Evolutionary conservation across 2,329 filamentous ascomycete species (phyloP), one percentile per base, ranked within the genome.

Genomic region (Fusarium euwallaceae): DNA sequence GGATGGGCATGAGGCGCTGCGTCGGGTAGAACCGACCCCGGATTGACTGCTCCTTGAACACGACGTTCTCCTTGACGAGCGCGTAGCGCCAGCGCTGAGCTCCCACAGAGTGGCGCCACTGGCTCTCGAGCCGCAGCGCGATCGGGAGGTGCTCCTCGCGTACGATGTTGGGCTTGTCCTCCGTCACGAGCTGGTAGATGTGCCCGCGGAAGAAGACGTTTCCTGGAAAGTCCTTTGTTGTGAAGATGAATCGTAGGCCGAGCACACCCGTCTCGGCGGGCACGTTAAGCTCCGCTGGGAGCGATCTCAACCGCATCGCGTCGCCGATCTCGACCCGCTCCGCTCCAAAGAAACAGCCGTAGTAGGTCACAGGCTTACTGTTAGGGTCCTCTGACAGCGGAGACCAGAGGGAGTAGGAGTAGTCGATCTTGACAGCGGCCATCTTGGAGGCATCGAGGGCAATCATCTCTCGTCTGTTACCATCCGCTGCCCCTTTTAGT

Each of bases 1-100:
- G 81, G 64, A 90, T 85, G 17, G 85, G 84, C 80, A 89, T 86
- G 39, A 91, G 82, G 67, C 85, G 83, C 67, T 86, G 81, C n/a
- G 87, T 87, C 17, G 89, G 87, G 81, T 91, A 91, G 81, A 90
- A 90, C n/a, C 89, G 84, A 61, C 89, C 89, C 67, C 85, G 83
- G 61, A 91, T 83, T 24, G 83, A 83, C 16, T 79, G 77, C 75
- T 90, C 88, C 70, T 86, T 84, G 22, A 89, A 78, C 53, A 84
- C 81, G n/a, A 82, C 80, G 72, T 87, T 86, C 69, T 88, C 86
- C 71, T 82, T 83, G 32, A 86, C 82, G 48, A 88, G 78, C 4
- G 79, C 77, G 77, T 82, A 85, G 77, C 76, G 83, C 83, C 73
- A 86, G 76, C 74, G 55, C 79, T 81, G 61, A 69, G 81, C 61